Base-by-base conservation (phyloP, 2,329 filamentous ascomycete genomes). In the Neobulgaria alba region DNA sequence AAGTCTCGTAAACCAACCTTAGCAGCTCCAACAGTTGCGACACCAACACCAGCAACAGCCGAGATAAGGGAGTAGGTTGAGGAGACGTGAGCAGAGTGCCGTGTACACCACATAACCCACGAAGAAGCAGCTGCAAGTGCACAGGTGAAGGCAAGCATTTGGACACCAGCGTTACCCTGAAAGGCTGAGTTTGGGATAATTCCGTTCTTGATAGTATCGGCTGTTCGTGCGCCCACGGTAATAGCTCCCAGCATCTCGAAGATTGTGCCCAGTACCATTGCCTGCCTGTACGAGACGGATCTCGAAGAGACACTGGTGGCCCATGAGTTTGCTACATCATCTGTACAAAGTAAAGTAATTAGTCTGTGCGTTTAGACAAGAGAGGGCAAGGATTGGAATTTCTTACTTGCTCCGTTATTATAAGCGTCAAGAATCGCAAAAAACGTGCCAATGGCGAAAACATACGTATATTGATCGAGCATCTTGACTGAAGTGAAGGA, bases 261-360 rank as follows among this genome's bases (percentile, higher is more conserved):
- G 47, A 84, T 61, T 34, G 74, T 72, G 35, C 77, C 75, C 35
- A 82, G 65, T 23, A 80, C 53, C 77, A 82, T 82, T 49, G 78
- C 82, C 63, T 81, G 77, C 52, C 75, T 63, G 65, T 85, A 83
- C 2, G 78, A 69, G 56, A 86, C 70, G 50, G 84, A 88, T 39
- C 84, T 68, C n/a, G 84, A 88, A 15, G 84, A 88, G 44, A 89
- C 83, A 55, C 76, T 82, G 53, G 85, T 89, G 5, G 84, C 84
- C 80, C 82, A 89, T 37, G 84, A 68, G 65, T 90, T 90, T 57
- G 85, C 84, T 42, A 90, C 84, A 82, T 89, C 85, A 63, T 88
- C 78, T 82, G 34, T 20, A 9, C 16, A 36, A 14, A 9, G 9
- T 1, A n/a, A n/a, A 49, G 44, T 20, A 42, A 9, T 9, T 20